Base-by-base conservation (phyloP, 2,329 filamentous ascomycete species). In the Pseudogymnoascus sp. region DNA sequence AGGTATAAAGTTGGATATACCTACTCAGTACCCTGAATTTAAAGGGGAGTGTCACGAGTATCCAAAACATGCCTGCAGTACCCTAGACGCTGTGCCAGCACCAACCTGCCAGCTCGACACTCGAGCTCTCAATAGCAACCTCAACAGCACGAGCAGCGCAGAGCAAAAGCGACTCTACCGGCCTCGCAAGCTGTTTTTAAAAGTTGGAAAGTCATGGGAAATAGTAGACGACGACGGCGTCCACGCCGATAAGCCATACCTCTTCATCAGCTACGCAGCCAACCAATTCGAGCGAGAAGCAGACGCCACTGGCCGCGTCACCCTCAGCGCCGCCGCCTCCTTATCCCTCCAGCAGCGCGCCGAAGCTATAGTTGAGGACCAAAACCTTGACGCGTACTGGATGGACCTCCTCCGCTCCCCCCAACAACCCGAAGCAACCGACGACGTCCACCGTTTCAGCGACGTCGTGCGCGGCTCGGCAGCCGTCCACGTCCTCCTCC, bases 391-490 rank as follows among this genome's bases (percentile, higher is more conserved):
- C 6, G 61, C 64, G 11, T 66, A 63, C 38, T 66, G 64, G 64
- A 52, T 64, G 16, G 64, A 41, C 10, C 59, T 29, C 16, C 35
- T 33, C 11, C 43, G 23, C 4, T 49, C 59, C 21, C 35, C 35
- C 11, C 3, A 37, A n/a, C 59, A 60, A 10, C 59, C 59, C 3
- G 60, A 62, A 16, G 38, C 59, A 23, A 63, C 41, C 39, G 59
- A 62, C 6, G 63, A 64, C 45, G 63, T 65, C 21, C 66, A 66
- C 59, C 65, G 63, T 16, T 65, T 69, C 49, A 63, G 62, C 39
- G 68, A 69, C 59, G 52, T 69, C 2, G 55, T 67, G 7, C 61
- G 68, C 49, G 64, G 61, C 7, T 64, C 64, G 8, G 23, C 62
- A n/a, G 41, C 62, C 11, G 58, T 60, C 10, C 37, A 61, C 11